Percentiles rank a stretch among this genome's conserved stretches.
phyloP scores from a whole-genome alignment of 768 basidiomycete genomes.

The Hypholoma sublateritium region DNA sequence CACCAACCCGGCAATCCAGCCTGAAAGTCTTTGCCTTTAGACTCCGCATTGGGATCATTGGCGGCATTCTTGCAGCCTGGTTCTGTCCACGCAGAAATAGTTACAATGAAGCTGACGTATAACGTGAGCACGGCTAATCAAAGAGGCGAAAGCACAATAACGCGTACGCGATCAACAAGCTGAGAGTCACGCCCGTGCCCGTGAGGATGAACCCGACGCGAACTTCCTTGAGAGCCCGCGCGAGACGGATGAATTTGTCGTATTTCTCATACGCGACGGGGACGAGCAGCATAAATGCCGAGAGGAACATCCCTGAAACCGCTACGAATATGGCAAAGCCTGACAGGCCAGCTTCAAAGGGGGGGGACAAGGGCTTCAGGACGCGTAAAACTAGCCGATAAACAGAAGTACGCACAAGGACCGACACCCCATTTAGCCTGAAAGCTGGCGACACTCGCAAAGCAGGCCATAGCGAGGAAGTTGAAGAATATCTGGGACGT shows the following conservation, averaged over 20 bases:
- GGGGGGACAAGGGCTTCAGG: slow-evolving; percentile 12
- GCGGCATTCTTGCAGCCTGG: slow-evolving; percentile 84
- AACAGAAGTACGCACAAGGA: slow-evolving; percentile 63
- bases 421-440: slow-evolving; percentile 84
- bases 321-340: slow-evolving; percentile 86
- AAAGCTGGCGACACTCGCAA: slow-evolving; percentile 85
- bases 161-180: slow-evolving; percentile 77
- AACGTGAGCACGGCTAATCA: background rate
- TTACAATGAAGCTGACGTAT: slow-evolving; percentile 60
- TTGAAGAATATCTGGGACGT: slow-evolving; percentile 86
- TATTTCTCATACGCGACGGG: slow-evolving; percentile 86
- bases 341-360: slow-evolving; percentile 70
- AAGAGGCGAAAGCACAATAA: slow-evolving; percentile 2
- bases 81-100: slow-evolving; percentile 86
- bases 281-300: slow-evolving; percentile 70
- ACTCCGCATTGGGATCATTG: slow-evolving; percentile 76
- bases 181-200: slow-evolving; percentile 61
- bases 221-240: slow-evolving; percentile 78
- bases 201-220: slow-evolving; percentile 85
- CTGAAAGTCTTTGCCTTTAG: slow-evolving; percentile 63
- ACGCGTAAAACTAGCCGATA: background rate
- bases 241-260: slow-evolving; percentile 75
- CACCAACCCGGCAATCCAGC: slow-evolving; percentile 80
- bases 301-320: slow-evolving; percentile 68
- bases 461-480: slow-evolving; percentile 90